phyloP scores from a whole-genome alignment of 1,284 basidiomycete genomes.

The Wallemia ichthyophaga region DNA sequence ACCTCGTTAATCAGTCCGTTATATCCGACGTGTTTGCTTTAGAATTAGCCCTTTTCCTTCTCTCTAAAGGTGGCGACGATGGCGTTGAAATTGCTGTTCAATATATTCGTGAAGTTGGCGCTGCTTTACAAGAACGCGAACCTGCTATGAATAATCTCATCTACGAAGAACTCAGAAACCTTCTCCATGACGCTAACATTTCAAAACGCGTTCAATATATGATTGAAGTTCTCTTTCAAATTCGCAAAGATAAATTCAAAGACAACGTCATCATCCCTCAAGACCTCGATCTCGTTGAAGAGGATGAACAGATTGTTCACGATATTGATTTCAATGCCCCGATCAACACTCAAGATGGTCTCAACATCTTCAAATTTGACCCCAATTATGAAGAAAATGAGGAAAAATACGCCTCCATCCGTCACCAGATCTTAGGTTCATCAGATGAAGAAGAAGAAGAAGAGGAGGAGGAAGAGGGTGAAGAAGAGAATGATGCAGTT shows the following conservation, averaged over 20 bases:
- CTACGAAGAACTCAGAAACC: conserved; percentile 82
- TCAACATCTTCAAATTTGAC: conserved; percentile 88
- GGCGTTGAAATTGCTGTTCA: conserved; percentile 94
- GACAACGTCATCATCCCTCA: conserved; percentile 84
- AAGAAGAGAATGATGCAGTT: conserved; percentile 33
- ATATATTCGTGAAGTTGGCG: conserved; percentile 88
- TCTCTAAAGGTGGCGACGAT: conserved; percentile 87
- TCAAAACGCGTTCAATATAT: conserved; percentile 95
- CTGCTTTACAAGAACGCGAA: conserved; percentile 73
- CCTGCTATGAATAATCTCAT: conserved; percentile 79
- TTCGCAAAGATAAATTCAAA: conserved; percentile 92
- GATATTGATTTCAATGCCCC: conserved; percentile 72
- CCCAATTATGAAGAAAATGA: conserved; percentile 69
- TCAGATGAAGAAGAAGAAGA: conserved; percentile 19
- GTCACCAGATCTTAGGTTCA: conserved; percentile 63
- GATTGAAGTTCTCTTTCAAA: conserved; percentile 97
- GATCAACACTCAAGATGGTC: conserved; percentile 64
- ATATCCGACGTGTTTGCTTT: conserved; percentile 83
- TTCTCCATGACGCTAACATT: conserved; percentile 79
- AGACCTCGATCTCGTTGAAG: conserved; percentile 81
- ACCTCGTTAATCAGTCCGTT: conserved; percentile 84
- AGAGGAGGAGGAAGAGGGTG: conserved; percentile 25
- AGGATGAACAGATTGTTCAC: conserved; percentile 92
- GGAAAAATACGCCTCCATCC: conserved; percentile 73
- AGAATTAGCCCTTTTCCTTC: conserved; percentile 71